Evolutionary conservation across 1,284 basidiomycete species (phyloP), one percentile per base, ranked within the genome.

Genomic region (Fomes fomentarius): DNA sequence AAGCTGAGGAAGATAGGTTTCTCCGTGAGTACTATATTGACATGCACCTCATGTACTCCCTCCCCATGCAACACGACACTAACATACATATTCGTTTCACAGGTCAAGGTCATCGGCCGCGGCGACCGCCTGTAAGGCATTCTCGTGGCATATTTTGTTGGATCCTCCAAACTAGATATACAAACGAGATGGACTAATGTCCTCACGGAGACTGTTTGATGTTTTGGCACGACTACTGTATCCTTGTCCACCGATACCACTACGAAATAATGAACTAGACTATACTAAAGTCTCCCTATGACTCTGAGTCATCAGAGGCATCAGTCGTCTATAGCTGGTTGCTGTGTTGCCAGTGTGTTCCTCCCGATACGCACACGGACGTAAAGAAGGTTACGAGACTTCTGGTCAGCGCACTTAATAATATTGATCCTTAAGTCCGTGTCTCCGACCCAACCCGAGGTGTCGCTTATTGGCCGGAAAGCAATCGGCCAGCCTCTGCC

Each of bases 1-100:
- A 82, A 82, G 70, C 80, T 99, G 58, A 83, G 84, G 64, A 72
- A 84, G 69, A 96, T 98, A 66, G 96, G 96, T 41, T 99, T 98
- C 86, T 91, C 89, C 75, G 96, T 96, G 12, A 38, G 82, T 74
- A 24, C 7, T 37, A 44, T 28, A 25, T n/a, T 17, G 37, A 31
- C 34, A 37, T 37, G 34, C 4, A 22, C 51, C n/a, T n/a, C n/a
- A n/a, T n/a, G n/a, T n/a, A n/a, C n/a, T n/a, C n/a, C n/a, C n/a
- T n/a, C n/a, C n/a, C n/a, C n/a, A n/a, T n/a, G n/a, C n/a, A n/a
- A n/a, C n/a, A n/a, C n/a, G n/a, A n/a, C n/a, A n/a, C n/a, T n/a
- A n/a, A 24, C 38, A 40, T 22, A 40, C 14, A 8, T 40, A 11
- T 40, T 5, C 22, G 11, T 19, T 10, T 10, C 9, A 17, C 54